Conservation (phyloP, 352 stramenopile species). For the Phytophthora meadii region DNA sequence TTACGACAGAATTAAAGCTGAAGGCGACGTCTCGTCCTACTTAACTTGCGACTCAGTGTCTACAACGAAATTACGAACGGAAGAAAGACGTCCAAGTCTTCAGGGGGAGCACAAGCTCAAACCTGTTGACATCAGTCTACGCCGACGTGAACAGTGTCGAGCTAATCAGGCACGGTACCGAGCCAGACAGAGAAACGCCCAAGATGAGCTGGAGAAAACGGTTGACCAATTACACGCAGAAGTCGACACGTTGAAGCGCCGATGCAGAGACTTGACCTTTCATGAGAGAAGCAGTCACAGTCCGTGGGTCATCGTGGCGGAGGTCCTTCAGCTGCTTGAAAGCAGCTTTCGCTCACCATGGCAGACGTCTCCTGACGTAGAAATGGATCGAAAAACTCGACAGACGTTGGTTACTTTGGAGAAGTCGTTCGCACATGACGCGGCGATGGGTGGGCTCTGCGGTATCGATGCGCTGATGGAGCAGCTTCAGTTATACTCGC, state of each 20-base stretch:
- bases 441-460: background rate
- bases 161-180: background rate
- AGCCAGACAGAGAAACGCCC: background rate
- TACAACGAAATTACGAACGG: background rate
- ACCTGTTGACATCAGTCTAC: background rate
- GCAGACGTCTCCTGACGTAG: too few species aligned
- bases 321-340: background rate
- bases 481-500: background rate
- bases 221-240: background rate
- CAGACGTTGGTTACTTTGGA: background rate
- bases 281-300: background rate
- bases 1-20: background rate
- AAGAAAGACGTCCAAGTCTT: background rate
- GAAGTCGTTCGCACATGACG: background rate
- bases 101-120: background rate
- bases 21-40: too few species aligned
- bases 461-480: background rate
- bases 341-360: background rate
- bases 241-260: background rate
- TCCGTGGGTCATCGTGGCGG: background rate
- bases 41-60: too few species aligned
- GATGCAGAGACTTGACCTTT: background rate
- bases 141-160: background rate
- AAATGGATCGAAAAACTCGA: background rate
- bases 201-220: background rate